phyloP scores from a whole-genome alignment of 768 basidiomycete genomes.

The Myochromella boudieri region DNA sequence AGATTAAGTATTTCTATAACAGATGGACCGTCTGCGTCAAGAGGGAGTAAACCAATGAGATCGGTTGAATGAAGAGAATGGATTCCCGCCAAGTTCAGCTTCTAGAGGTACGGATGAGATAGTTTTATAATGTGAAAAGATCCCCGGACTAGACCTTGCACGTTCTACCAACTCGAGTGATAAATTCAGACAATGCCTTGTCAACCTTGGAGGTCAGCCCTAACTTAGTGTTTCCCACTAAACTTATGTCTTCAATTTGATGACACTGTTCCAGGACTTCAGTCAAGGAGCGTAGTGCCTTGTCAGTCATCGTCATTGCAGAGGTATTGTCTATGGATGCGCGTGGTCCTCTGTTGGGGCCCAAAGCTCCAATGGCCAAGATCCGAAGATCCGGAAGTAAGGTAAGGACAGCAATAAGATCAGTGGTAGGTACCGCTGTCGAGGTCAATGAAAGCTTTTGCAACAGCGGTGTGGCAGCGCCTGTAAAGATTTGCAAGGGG shows the following conservation, averaged over 20 bases:
- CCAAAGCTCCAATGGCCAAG: conserved; percentile 60
- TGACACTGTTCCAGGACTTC: conserved; percentile 32
- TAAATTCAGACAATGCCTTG: conserved; percentile 42
- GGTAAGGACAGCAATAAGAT: conserved; percentile 40
- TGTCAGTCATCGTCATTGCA: conserved; percentile 58
- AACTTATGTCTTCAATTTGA: conserved; percentile 50
- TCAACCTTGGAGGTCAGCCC: conserved; percentile 35
- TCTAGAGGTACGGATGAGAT: conserved; percentile 31
- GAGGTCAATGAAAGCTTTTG: conserved; percentile 69
- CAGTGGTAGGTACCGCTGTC: conserved; percentile 39
- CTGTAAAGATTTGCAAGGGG: conserved; percentile 21
- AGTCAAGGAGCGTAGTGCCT: conserved; percentile 42
- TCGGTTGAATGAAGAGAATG: conserved; percentile 48
- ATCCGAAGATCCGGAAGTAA: conserved; percentile 42
- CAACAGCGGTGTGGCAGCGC: conserved; percentile 25
- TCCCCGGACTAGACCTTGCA: conserved; percentile 50
- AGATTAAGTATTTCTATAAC: conserved; percentile 49
- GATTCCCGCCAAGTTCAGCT: conserved; percentile 59
- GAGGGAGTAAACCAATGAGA: conserved; percentile 47
- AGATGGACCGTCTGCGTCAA: conserved; percentile 29
- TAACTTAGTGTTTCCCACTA: conserved; percentile 66
- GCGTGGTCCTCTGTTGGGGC: conserved; percentile 42
- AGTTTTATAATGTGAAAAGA: no score
- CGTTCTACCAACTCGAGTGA: conserved; percentile 52
- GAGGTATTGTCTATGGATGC: conserved; percentile 44